Evolutionary conservation across 768 basidiomycete genomes (phyloP).

Genomic region (Xerocomellus intermedius): DNA sequence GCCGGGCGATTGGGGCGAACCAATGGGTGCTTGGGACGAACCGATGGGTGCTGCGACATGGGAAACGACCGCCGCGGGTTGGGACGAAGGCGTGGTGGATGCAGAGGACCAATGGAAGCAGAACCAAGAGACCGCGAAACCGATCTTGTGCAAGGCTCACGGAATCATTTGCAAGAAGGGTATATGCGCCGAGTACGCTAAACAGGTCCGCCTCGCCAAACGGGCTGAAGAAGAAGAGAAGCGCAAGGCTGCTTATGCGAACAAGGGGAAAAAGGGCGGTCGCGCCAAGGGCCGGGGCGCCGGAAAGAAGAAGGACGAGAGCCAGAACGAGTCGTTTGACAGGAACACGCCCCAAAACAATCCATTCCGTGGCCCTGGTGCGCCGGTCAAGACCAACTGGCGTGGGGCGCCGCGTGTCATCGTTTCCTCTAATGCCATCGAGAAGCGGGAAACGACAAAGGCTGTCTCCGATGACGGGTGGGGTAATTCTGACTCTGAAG

Average conservation of each 20-base stretch:
- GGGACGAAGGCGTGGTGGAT: constrained; percentile 21
- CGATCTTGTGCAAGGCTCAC: constrained; percentile 31
- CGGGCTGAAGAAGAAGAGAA: constrained; percentile 19
- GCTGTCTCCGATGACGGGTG: constrained; percentile 13
- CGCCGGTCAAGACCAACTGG: constrained; percentile 32
- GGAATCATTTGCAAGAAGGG: constrained; percentile 37
- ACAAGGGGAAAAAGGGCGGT: constrained; percentile 22
- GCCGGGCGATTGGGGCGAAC: constrained; percentile 21
- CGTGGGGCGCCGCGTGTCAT: constrained; percentile 28
- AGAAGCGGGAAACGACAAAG: constrained; percentile 21
- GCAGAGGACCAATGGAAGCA: constrained; percentile 25
- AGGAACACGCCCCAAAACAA: constrained; percentile 9
- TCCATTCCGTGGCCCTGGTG: constrained; percentile 30
- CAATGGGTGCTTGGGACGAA: constrained; percentile 12
- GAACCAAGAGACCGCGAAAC: constrained; percentile 5
- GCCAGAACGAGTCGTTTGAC: not conserved
- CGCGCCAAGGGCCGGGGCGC: constrained; percentile 11
- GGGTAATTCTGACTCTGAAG: constrained; percentile 21
- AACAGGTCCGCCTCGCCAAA: constrained; percentile 20
- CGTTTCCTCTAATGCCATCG: constrained; percentile 24
- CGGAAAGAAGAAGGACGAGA: constrained; percentile 7
- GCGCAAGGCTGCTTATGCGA: constrained; percentile 11
- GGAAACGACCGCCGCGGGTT: not conserved
- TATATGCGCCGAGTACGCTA: constrained; percentile 35
- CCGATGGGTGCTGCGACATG: not conserved